Evolutionary conservation across 208 protist species (phyloP), one percentile per base, ranked within the genome.

Genomic region (Trypanosoma brucei): DNA sequence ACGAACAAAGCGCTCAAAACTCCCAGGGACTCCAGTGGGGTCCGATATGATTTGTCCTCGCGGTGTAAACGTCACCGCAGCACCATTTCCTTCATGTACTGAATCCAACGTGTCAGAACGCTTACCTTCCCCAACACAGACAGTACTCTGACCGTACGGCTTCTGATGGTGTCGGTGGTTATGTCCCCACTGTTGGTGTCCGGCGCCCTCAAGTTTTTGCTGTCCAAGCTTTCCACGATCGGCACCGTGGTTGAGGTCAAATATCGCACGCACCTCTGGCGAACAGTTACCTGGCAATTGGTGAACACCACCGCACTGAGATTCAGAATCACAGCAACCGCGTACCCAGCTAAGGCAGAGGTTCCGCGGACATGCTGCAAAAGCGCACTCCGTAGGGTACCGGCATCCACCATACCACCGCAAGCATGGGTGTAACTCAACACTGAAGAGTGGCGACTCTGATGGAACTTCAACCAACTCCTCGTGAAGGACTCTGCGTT

Each of bases 291-390:
- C 72, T n/a, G 86, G 86, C 54, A 93, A 71, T 3, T 83, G 81
- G 56, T 93, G 86, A 37, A 86, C 83, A 45, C 83, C 79, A 55
- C 70, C 74, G 68, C 86, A 93, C 55, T 82, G 68, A 1, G 57
- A 38, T 1, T 53, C 70, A 13, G 75, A 67, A 44, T 71, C 71
- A 53, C 86, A 93, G 7, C 70, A 74, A 31, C 73, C 78, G 44
- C 79, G 79, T 8, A 90, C 62, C 84, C 86, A 93, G 67, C 83
- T 81, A n/a, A 93, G 52, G 56, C 86, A 93, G 33, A 91, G 45
- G 68, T 91, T 93, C 48, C 70, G 81, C 39, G 86, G 86, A 34
- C 70, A 58, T 42, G 55, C 46, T 7, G 62, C 69, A 66, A 86
- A 93, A 37, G 74, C 44, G 68, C 86, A 93, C 59, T 70, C 81